Base-by-base conservation (phyloP, 805 yeast species). In the Ogataea philodendri region DNA sequence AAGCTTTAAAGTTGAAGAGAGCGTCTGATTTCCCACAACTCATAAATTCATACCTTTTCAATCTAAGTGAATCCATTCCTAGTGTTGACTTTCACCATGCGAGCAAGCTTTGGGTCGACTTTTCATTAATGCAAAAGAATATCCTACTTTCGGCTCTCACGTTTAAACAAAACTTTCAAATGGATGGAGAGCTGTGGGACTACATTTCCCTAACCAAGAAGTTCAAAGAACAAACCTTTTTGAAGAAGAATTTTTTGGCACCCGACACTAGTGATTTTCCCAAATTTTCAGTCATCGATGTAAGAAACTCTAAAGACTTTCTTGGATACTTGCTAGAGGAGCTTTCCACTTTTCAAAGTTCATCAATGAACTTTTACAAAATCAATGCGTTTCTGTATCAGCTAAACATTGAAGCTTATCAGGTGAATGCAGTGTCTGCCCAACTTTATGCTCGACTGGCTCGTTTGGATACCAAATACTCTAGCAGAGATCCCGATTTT, bases 21-120 rank as follows among this genome's bases (percentile, higher is more conserved):
- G 29, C 35, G 7, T 9, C 23, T 10, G 25, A 22, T n/a, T 31
- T 16, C 13, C 35, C 35, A 8, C 35, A 23, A 14, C 15, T 31
- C 6, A 8, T n/a, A 8, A 8, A n/a, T 24, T 17, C n/a, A 4
- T 15, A 15, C 23, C 4, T 23, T 16, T 24, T 17, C 9, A 15
- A 11, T 9, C 9, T 9, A 3, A 15, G 7, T 6, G 29, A 26
- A 4, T 9, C 11, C 9, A 9, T 9, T 15, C 9, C 9, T 8
- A 8, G n/a, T 8, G 19, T 19, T 8, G 15, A 26, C 15, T 13
- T 26, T 15, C 17, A 26, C 11, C 17, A 26, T 4, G 9, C 15
- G 9, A 26, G 18, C 14, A 26, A 15, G 11, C 10, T 26, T n/a
- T 8, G 18, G 10, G 19, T 26, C n/a, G 9, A 4, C 7, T 5